phyloP scores from a whole-genome alignment of 345 rosid genomes.

The Erodium maritimum region DNA sequence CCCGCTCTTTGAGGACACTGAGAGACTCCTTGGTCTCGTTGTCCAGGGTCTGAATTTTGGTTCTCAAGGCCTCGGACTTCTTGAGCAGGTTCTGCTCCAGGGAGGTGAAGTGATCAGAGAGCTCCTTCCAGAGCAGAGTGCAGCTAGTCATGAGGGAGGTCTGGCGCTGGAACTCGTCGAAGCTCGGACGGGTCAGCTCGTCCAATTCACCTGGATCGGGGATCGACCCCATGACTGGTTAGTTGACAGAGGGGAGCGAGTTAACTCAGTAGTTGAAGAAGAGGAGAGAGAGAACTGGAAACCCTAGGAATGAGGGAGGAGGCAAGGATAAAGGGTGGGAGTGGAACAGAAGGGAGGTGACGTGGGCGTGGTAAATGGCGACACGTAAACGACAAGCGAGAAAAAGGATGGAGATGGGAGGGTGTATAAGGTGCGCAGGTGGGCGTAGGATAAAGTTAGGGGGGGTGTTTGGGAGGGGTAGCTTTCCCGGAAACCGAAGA shows the following conservation, averaged over 20 bases:
- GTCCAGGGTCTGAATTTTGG: constrained; percentile 61
- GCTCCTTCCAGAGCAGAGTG: constrained; percentile 94
- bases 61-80: constrained; percentile 73
- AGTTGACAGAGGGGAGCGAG: background rate
- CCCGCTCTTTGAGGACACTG: constrained; percentile 63
- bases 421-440: background rate
- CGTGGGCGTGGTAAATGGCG: background rate
- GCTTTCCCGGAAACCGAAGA: constrained; percentile 48
- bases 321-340: background rate
- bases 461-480: background rate
- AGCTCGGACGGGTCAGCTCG: constrained; percentile 68
- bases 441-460: background rate
- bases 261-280: too few species aligned
- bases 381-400: constrained; percentile 11
- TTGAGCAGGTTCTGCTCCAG: constrained; percentile 63
- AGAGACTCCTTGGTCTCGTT: constrained; percentile 62
- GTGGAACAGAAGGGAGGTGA: background rate
- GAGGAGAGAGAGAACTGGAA: constrained; percentile 4
- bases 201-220: constrained; percentile 91
- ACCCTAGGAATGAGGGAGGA: constrained; percentile 28
- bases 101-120: constrained; percentile 88
- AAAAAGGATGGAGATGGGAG: constrained; percentile 9
- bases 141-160: constrained; percentile 95
- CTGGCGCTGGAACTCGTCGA: constrained; percentile 93
- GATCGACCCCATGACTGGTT: constrained; percentile 67